Evolutionary conservation across 495 filamentous ascomycete genomes (phyloP).

Genomic region (Aspergillus ellipticus): DNA sequence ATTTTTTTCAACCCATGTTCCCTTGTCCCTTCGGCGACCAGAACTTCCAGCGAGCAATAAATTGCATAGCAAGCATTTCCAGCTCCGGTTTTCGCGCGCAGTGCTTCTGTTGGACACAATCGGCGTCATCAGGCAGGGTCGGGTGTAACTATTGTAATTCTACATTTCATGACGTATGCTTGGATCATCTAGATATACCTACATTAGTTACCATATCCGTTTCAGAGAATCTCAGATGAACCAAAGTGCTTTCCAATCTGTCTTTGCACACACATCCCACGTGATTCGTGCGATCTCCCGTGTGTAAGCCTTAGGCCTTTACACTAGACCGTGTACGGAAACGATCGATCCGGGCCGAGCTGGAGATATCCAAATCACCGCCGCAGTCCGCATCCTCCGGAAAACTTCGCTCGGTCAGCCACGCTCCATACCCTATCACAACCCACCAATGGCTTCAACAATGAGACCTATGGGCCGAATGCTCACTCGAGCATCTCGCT

Average conservation of each 20-base stretch:
- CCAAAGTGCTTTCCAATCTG: background rate
- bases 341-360: background rate
- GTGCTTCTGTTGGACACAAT: background rate
- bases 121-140: constrained; percentile 4
- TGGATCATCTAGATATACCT: constrained; percentile 10
- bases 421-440: background rate
- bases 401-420: background rate
- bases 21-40: constrained; percentile 3
- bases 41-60: background rate
- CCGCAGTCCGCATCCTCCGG: background rate
- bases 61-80: background rate
- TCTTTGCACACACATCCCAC: background rate
- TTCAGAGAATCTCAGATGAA: background rate
- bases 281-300: background rate
- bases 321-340: constrained; percentile 8
- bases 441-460: constrained; percentile 30
- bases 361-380: constrained; percentile 1
- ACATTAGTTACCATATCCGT: background rate
- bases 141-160: constrained; percentile 24
- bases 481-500: constrained; percentile 23
- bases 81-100: background rate
- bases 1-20: constrained; percentile 5
- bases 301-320: background rate
- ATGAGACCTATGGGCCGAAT: constrained; percentile 28
- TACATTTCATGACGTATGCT: constrained; percentile 14